Evolutionary conservation across 2,329 filamentous ascomycete species (phyloP), one percentile per base, ranked within the genome.

Genomic region (Apiospora saccharicola): DNA sequence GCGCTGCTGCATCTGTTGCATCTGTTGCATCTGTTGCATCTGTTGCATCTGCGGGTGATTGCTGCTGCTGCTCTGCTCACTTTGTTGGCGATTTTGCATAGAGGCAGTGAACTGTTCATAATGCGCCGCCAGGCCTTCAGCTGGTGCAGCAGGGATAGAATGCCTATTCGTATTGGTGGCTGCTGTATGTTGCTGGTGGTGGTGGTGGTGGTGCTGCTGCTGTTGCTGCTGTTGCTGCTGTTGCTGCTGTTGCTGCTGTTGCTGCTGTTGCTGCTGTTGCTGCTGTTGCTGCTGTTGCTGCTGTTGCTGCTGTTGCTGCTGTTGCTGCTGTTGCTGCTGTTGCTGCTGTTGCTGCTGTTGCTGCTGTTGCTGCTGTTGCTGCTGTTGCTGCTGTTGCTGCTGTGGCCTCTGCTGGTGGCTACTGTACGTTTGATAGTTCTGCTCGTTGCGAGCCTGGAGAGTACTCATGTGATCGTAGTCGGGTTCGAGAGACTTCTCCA

Each of bases 61-160:
- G 16, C 41, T 71, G 37, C 14, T 46, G 44, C 26, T 71, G 69
- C 53, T 43, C 46, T 71, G 69, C 22, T 37, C 43, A 34, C 68
- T 77, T 69, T 79, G 78, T 47, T 79, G 79, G 30, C 78, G 78
- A 67, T 72, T 79, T 71, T 79, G 79, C 37, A 79, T 71, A 26
- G 69, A 72, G 3, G 75, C 71, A 16, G 77, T 74, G 46, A 81
- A 80, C 26, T 77, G 79, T 24, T 81, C 79, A 51, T 76, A 79
- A 34, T 80, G 79, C 16, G 77, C 78, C 37, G 79, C 79, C 41
- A 81, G 71, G 19, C 79, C 77, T 47, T 79, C 78, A 1, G 77
- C 73, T 10, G 71, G 44, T 26, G 68, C 70, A 16, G 71, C 64
- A 41, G 72, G 68, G 14, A 67, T 51, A 22, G 51, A 41, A 49